Conservation (phyloP, 164 flowering plant species). For the Taxillus chinensis region DNA sequence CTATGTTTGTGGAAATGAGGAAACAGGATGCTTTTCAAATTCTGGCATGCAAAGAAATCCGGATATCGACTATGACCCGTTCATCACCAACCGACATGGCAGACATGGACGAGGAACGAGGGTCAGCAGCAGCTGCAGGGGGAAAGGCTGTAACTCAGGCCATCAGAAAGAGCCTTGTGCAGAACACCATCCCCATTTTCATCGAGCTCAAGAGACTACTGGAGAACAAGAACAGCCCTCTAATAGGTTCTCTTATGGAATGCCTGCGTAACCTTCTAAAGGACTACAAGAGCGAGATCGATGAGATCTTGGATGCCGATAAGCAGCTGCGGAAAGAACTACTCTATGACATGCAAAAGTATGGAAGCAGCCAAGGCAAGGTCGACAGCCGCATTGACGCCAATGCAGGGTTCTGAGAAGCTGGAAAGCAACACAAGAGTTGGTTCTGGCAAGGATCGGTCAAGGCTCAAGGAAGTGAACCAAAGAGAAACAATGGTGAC, state of each 20-base stretch:
- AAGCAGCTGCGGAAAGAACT: conserved; percentile 92
- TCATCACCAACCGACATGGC: conserved; percentile 46
- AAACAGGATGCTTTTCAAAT: conserved; percentile 78
- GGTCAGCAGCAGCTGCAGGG: conserved; percentile 36
- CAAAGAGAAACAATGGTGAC: conserved; percentile 21
- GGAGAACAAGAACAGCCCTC: conserved; percentile 87
- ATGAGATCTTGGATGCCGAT: conserved; percentile 82
- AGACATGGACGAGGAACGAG: conserved; percentile 62
- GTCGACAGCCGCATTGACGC: conserved; percentile 37
- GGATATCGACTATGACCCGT: conserved; percentile 41
- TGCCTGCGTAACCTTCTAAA: conserved; percentile 81
- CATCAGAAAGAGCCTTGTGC: conserved; percentile 71
- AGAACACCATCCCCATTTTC: conserved; percentile 87
- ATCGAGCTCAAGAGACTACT: conserved; percentile 79
- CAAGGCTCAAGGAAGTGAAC: conserved; percentile 68
- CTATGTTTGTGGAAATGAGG: no score
- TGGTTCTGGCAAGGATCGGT: conserved; percentile 54
- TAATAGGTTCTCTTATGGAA: conserved; percentile 91
- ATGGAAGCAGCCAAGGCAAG: conserved; percentile 67
- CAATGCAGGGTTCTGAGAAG: conserved; percentile 25
- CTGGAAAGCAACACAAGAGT: conserved; percentile 29
- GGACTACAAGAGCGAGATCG: conserved; percentile 92
- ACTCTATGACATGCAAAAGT: conserved; percentile 82
- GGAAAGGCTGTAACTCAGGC: conserved; percentile 78
- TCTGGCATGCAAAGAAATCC: conserved; percentile 83